phyloP scores from a whole-genome alignment of 2,329 filamentous ascomycete genomes.

The Alternaria burnsii region DNA sequence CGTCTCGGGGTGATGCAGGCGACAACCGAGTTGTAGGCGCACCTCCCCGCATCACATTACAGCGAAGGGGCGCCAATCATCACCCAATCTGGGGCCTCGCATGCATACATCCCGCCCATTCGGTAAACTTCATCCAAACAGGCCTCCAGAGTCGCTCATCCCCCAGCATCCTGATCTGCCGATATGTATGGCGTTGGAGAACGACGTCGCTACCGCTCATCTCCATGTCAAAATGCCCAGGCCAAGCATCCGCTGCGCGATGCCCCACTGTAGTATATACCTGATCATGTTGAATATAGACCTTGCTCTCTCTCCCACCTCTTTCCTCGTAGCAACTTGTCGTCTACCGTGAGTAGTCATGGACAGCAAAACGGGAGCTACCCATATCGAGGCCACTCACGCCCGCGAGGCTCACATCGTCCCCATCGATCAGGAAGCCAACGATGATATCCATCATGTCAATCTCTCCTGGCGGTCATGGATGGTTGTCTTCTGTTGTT shows the following conservation, averaged over 20 bases:
- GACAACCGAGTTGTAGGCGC: neutral
- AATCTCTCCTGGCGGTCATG: conserved; percentile 65
- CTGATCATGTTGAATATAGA: neutral
- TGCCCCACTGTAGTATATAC: conserved; percentile 5
- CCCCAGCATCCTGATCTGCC: conserved; percentile 23
- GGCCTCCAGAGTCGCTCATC: neutral
- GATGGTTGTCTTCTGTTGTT: conserved; percentile 60
- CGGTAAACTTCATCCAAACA: conserved; percentile 19
- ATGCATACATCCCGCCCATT: conserved; percentile 7
- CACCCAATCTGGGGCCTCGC: conserved; percentile 24
- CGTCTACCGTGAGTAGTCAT: conserved; percentile 11
- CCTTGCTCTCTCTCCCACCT: neutral
- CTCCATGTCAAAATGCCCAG: neutral
- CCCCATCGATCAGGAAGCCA: conserved; percentile 40
- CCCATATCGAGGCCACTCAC: conserved; percentile 25
- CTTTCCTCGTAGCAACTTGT: neutral
- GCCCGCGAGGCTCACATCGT: conserved; percentile 27
- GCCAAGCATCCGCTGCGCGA: neutral
- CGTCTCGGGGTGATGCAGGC: neutral
- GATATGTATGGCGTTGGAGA: conserved; percentile 15
- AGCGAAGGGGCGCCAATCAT: conserved; percentile 8
- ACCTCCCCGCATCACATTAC: conserved; percentile 9
- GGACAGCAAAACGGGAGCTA: conserved; percentile 28
- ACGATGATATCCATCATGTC: conserved; percentile 51
- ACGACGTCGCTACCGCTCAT: conserved; percentile 3